phyloP scores from a whole-genome alignment of 768 basidiomycete genomes.

The Phylloporus sp. region DNA sequence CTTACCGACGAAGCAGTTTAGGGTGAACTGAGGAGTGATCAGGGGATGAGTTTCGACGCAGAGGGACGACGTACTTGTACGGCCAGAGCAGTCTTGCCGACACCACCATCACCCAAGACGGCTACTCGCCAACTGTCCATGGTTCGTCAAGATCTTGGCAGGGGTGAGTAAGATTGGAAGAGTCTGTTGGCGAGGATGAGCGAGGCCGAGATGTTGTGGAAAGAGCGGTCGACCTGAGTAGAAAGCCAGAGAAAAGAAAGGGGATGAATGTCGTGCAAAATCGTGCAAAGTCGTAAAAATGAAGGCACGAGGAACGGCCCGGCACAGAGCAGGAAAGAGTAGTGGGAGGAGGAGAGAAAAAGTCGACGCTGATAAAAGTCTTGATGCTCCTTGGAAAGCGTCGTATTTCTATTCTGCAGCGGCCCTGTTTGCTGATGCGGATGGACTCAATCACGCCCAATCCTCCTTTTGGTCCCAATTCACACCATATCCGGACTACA shows the following conservation, averaged over 20 bases:
- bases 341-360: constrained; percentile 24
- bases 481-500: constrained; percentile 1
- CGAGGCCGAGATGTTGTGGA: constrained; percentile 14
- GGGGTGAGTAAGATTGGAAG: constrained; percentile 25
- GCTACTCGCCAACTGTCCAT: constrained; percentile 97
- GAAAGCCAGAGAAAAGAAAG: constrained; percentile 33
- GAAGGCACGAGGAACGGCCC: constrained; percentile 30
- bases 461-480: constrained; percentile 17
- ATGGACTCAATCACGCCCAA: constrained; percentile 9
- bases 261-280: constrained; percentile 57
- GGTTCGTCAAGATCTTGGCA: constrained; percentile 29
- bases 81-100: constrained; percentile 94
- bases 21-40: constrained; percentile 69
- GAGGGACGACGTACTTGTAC: constrained; percentile 64
- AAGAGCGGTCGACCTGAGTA: constrained; percentile 27
- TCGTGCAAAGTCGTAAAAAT: constrained; percentile 64
- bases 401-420: constrained; percentile 32
- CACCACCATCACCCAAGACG: constrained; percentile 94
- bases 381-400: constrained; percentile 28
- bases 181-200: constrained; percentile 19
- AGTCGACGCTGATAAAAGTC: constrained; percentile 32
- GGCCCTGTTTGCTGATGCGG: constrained; percentile 23
- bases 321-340: constrained; percentile 23
- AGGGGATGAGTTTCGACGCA: constrained; percentile 1
- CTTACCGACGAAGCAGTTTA: constrained; percentile 94